Conservation (phyloP, 768 basidiomycete genomes). For the Coprinopsis strossmayeri region DNA sequence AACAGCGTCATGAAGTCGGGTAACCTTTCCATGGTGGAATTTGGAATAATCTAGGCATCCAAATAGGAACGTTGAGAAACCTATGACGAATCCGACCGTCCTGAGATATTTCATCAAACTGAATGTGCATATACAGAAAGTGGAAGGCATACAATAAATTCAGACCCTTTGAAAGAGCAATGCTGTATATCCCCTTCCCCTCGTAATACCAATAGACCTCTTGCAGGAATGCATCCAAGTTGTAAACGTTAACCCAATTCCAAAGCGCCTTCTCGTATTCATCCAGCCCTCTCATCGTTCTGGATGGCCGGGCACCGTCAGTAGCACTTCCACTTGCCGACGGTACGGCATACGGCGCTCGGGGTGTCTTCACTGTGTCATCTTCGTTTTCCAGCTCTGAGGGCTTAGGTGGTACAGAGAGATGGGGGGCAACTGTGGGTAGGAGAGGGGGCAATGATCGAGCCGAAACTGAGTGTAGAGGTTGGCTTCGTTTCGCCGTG, state of each 20-base stretch:
- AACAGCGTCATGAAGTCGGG: conserved; percentile 72
- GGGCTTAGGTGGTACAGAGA: conserved; percentile 53
- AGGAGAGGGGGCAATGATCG: conserved; percentile 23
- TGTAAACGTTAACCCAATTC: conserved; percentile 99
- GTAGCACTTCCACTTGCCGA: conserved; percentile 24
- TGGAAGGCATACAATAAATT: conserved; percentile 75
- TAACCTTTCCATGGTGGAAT: conserved; percentile 60
- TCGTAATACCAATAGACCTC: conserved; percentile 96
- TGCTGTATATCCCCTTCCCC: conserved; percentile 94
- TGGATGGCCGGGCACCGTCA: conserved; percentile 27
- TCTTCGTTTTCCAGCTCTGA: conserved; percentile 50
- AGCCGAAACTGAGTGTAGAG: conserved; percentile 40
- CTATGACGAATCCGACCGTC: conserved; percentile 95
- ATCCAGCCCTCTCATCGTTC: conserved; percentile 62
- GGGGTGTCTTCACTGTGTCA: conserved; percentile 16
- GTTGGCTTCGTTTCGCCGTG: conserved; percentile 33
- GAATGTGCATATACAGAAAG: not conserved
- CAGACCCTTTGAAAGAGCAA: conserved; percentile 83
- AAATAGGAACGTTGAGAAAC: conserved; percentile 94
- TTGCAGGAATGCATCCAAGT: conserved; percentile 91
- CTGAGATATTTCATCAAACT: conserved; percentile 34
- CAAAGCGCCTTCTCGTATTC: conserved; percentile 89
- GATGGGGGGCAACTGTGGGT: conserved; percentile 17
- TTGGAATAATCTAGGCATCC: conserved; percentile 92
- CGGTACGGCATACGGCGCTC: conserved; percentile 13